These are phyloP conservation scores for Irpex lacteus DNA, from an alignment of 1,284 basidiomycete genomes.

Conservation along the genomic window DNA sequence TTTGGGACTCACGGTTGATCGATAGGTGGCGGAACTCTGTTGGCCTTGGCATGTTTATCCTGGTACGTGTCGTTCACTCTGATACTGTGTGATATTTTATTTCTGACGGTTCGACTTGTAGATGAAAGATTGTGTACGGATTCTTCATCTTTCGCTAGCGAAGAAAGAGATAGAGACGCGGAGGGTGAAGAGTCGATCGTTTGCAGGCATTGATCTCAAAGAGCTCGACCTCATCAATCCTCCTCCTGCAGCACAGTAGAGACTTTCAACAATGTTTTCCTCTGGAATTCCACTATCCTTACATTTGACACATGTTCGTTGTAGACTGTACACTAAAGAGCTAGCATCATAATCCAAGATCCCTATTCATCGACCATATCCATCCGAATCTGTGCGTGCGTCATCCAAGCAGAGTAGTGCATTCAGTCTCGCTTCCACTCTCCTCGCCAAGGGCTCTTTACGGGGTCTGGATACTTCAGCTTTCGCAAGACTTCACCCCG, in stretches of 20 bases:
- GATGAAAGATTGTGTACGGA: conserved; percentile 63
- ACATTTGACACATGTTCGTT: too few relatives aligned
- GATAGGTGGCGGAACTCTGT: conserved; percentile 71
- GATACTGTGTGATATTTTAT: neutral
- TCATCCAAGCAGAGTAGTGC: too few relatives aligned
- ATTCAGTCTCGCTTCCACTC: too few relatives aligned
- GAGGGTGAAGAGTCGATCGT: conserved; percentile 62
- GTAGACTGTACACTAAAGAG: too few relatives aligned
- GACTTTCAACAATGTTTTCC: too few relatives aligned
- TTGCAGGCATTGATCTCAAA: conserved; percentile 61
- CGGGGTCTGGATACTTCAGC: too few relatives aligned
- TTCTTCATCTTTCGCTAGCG: conserved; percentile 64
- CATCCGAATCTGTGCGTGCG: too few relatives aligned
- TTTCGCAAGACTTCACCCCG: too few relatives aligned
- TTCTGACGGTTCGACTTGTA: conserved; percentile 23
- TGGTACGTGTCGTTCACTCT: conserved; percentile 39
- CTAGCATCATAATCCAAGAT: too few relatives aligned
- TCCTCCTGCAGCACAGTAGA: neutral
- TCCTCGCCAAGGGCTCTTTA: too few relatives aligned
- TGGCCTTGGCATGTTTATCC: conserved; percentile 65
- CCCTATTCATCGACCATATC: too few relatives aligned
- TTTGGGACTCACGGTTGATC: neutral
- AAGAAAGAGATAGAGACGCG: conserved; percentile 69
- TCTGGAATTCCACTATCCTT: too few relatives aligned
- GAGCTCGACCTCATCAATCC: conserved; percentile 61